Evolutionary conservation across 805 yeast genomes (phyloP).

Genomic region (Zygosaccharomyces siamensis): DNA sequence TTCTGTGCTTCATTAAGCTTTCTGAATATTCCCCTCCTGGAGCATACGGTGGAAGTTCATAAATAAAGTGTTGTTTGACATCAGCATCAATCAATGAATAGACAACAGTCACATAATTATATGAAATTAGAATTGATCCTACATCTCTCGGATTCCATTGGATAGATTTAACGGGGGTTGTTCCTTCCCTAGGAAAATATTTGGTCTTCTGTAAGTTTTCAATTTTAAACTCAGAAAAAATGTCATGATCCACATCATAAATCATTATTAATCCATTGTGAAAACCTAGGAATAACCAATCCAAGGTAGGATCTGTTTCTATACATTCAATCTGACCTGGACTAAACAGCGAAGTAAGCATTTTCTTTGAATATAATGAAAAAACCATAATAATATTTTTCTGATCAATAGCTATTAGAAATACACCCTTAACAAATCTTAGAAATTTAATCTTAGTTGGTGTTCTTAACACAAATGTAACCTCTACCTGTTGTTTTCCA

Average conservation of each 20-base stretch:
- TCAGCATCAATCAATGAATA: slow-evolving; percentile 62
- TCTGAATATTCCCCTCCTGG: slow-evolving; percentile 58
- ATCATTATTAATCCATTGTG: slow-evolving; percentile 67
- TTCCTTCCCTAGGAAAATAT: slow-evolving; percentile 51
- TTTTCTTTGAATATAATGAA: slow-evolving; percentile 59
- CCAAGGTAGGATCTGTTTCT: slow-evolving; percentile 81
- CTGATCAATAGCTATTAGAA: slow-evolving; percentile 66
- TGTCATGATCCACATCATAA: slow-evolving; percentile 78
- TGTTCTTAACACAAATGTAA: slow-evolving; percentile 50
- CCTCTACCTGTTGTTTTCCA: slow-evolving; percentile 80
- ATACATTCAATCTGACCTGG: slow-evolving; percentile 64
- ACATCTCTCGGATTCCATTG: slow-evolving; percentile 88
- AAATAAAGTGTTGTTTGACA: slow-evolving; percentile 52
- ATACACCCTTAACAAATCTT: slow-evolving; percentile 73
- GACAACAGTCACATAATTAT: slow-evolving; percentile 60
- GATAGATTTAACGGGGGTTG: slow-evolving; percentile 62
- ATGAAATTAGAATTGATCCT: slow-evolving; percentile 70
- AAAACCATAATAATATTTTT: slow-evolving; percentile 60
- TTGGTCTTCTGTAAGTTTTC: slow-evolving; percentile 61
- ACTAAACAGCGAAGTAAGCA: slow-evolving; percentile 56
- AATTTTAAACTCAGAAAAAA: slow-evolving; percentile 57
- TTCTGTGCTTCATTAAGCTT: slow-evolving; percentile 30
- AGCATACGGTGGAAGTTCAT: slow-evolving; percentile 60
- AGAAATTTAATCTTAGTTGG: slow-evolving; percentile 50
- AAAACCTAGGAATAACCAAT: slow-evolving; percentile 79